A percentile compares a stretch with the other conserved stretches of the same genome.
Conservation (phyloP, 495 filamentous ascomycete species). For the Aspergillus incahuasiensis region DNA sequence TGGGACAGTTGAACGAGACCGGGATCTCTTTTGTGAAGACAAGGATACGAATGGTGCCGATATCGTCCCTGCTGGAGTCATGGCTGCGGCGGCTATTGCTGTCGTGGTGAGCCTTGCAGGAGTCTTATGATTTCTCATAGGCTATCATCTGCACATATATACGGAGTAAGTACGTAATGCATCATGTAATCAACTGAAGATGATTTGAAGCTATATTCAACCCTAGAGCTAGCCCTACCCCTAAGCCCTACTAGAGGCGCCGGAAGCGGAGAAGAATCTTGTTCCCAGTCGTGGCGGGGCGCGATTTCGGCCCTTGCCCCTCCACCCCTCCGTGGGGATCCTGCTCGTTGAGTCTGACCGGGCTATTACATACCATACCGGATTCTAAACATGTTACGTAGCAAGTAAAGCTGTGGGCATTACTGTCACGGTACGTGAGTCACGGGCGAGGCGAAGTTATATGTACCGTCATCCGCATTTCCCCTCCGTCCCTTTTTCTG, state of each 20-base stretch:
- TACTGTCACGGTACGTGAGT: constrained; percentile 15
- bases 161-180: no score
- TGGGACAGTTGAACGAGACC: no score
- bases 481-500: constrained; percentile 26
- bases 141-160: no score
- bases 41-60: no score
- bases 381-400: background rate
- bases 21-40: no score
- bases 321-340: constrained; percentile 12
- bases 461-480: constrained; percentile 14
- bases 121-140: background rate
- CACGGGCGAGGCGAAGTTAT: constrained; percentile 14
- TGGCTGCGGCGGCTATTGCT: background rate
- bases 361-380: background rate
- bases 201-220: background rate
- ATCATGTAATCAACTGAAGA: no score
- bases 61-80: no score
- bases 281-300: background rate
- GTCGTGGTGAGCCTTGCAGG: background rate
- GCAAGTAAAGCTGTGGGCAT: background rate
- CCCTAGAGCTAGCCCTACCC: constrained; percentile 7
- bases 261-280: constrained; percentile 7
- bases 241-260: constrained; percentile 18
- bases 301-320: background rate
- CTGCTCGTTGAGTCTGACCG: background rate